Conservation (phyloP, 352 stramenopile genomes). For the Phytophthora constricta region DNA sequence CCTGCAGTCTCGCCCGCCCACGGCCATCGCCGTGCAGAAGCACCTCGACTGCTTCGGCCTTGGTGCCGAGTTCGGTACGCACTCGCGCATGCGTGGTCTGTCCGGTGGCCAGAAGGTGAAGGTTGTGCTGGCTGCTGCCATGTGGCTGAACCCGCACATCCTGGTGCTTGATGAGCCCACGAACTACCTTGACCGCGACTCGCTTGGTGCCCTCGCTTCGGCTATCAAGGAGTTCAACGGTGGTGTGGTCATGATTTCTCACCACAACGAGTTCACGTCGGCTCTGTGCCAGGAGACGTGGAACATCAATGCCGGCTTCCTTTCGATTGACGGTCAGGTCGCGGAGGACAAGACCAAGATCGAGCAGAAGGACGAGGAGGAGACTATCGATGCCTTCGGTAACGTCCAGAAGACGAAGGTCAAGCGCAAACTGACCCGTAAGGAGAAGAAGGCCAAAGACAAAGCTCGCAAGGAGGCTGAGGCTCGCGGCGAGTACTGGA, state of each 20-base stretch:
- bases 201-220: constrained; percentile 94
- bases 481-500: constrained; percentile 84
- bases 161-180: constrained; percentile 96
- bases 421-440: constrained; percentile 91
- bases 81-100: constrained; percentile 98
- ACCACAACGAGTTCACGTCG: constrained; percentile 97
- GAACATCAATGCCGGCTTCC: constrained; percentile 90
- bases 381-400: constrained; percentile 81
- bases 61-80: constrained; percentile 96
- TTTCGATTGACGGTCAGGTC: constrained; percentile 88
- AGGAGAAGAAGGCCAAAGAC: constrained; percentile 89
- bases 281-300: constrained; percentile 95
- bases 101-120: constrained; percentile 99
- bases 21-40: constrained; percentile 96
- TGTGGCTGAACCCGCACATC: constrained; percentile 97
- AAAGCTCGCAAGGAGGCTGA: constrained; percentile 91
- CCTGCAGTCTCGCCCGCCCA: constrained; percentile 94
- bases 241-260: constrained; percentile 97
- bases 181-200: constrained; percentile 97
- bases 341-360: constrained; percentile 91
- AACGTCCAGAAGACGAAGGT: constrained; percentile 90
- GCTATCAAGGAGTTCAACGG: constrained; percentile 98
- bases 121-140: constrained; percentile 96
- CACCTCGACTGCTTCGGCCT: constrained; percentile 97
- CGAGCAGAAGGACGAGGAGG: constrained; percentile 90